phyloP scores from a whole-genome alignment of 2,329 filamentous ascomycete genomes.

The Arthrobotrys sinensis region DNA sequence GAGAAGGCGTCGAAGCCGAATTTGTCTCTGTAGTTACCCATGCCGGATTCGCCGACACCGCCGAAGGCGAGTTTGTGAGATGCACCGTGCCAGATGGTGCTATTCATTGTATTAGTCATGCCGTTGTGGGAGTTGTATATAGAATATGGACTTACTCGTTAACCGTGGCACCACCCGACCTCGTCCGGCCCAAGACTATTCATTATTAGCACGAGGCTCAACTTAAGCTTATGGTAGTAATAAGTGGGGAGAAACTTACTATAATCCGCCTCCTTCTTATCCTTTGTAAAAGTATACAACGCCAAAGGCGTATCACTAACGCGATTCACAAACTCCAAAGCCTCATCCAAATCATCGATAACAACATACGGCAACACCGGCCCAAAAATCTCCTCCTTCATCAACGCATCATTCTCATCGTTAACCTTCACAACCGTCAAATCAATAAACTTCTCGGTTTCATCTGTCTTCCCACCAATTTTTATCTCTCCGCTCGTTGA shows the following conservation, averaged over 20 bases:
- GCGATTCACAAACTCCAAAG: constrained; percentile 83
- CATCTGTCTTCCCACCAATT: constrained; percentile 86
- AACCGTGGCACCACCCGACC: constrained; percentile 78
- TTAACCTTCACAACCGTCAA: constrained; percentile 92
- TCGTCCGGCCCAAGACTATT: constrained; percentile 75
- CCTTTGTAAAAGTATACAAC: constrained; percentile 81
- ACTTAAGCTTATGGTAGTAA: background rate
- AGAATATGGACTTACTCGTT: constrained; percentile 73
- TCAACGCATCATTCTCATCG: constrained; percentile 80
- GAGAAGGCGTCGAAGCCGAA: constrained; percentile 58
- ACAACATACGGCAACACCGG: constrained; percentile 81
- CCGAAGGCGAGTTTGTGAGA: constrained; percentile 83
- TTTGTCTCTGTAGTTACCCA: constrained; percentile 77
- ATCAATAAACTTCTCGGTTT: constrained; percentile 85
- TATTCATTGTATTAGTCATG: background rate
- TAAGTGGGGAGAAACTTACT: constrained; percentile 69
- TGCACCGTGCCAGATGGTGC: constrained; percentile 67
- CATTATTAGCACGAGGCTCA: constrained; percentile 52
- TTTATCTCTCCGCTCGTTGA: constrained; percentile 85
- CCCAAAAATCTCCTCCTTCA: constrained; percentile 89
- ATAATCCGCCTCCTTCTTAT: constrained; percentile 76
- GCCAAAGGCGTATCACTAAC: constrained; percentile 87
- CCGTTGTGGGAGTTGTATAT: too few relatives aligned
- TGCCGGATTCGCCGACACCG: constrained; percentile 84
- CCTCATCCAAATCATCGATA: constrained; percentile 82